Evolutionary conservation across 2,329 filamentous ascomycete species (phyloP).

Genomic region (Didymella exigua): DNA sequence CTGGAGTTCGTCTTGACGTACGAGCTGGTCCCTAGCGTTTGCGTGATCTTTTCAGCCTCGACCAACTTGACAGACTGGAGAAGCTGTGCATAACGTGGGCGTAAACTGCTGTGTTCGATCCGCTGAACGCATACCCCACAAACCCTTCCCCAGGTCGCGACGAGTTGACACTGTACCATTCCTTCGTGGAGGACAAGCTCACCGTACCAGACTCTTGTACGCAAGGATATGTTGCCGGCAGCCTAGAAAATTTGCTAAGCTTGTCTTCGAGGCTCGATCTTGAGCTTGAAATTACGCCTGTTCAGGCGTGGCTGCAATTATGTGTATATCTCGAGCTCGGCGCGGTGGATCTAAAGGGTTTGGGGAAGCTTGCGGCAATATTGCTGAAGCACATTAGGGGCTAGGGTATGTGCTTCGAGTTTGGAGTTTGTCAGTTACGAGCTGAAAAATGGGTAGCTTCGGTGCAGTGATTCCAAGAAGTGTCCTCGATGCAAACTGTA

Average conservation of each 20-base stretch:
- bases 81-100: constrained; percentile 43
- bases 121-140: not conserved
- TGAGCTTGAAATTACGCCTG: constrained; percentile 40
- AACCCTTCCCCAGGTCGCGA: too few relatives aligned
- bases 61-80: constrained; percentile 41
- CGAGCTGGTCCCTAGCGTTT: too few relatives aligned
- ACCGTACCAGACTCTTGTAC: not conserved
- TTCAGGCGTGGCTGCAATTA: constrained; percentile 46
- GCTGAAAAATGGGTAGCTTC: constrained; percentile 20
- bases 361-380: constrained; percentile 31
- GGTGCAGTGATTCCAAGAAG: constrained; percentile 18
- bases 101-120: constrained; percentile 17
- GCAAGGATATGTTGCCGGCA: not conserved
- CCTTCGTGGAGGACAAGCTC: not conserved
- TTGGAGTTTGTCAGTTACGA: not conserved
- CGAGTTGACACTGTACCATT: not conserved
- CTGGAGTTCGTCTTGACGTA: constrained; percentile 46
- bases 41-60: too few relatives aligned
- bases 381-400: constrained; percentile 37
- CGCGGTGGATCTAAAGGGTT: constrained; percentile 18
- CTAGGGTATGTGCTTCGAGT: constrained; percentile 36
- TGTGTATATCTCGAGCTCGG: constrained; percentile 29
- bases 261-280: constrained; percentile 25
- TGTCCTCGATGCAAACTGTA: constrained; percentile 19
- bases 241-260: constrained; percentile 28